Percentiles rank a stretch among this genome's conserved stretches.
Conservation (phyloP, 83 land plant species). For the Picea abies region DNA sequence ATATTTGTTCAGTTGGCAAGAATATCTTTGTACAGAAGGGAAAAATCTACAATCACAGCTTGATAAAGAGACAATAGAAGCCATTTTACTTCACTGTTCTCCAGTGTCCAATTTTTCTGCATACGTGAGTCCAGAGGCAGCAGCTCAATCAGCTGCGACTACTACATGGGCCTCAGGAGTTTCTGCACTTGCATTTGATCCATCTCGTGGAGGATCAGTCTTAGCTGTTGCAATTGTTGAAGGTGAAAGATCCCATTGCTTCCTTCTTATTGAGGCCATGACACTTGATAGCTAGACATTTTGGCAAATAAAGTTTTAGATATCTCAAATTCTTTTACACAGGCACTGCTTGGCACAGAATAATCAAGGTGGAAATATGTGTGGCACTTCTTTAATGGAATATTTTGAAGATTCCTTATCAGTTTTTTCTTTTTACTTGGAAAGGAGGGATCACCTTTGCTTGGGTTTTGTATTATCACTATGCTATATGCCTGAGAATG, state of each 20-base stretch:
- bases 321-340: too few species aligned
- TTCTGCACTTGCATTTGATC: slow-evolving; percentile 96
- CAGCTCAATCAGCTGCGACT: slow-evolving; percentile 71
- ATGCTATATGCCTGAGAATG: too few species aligned
- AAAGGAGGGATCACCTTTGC: too few species aligned
- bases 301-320: too few species aligned
- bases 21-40: slow-evolving; percentile 49
- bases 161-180: slow-evolving; percentile 98
- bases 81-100: slow-evolving; percentile 75
- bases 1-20: slow-evolving; percentile 92
- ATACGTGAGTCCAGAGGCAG: slow-evolving; percentile 89
- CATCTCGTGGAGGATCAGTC: slow-evolving; percentile 91
- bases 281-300: too few species aligned
- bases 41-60: slow-evolving; percentile 44
- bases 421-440: too few species aligned
- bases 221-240: slow-evolving; percentile 86
- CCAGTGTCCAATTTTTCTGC: slow-evolving; percentile 98
- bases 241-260: slow-evolving; percentile 42
- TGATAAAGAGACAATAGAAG: slow-evolving; percentile 45
- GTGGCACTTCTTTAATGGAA: too few species aligned
- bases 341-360: too few species aligned
- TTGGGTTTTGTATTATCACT: too few species aligned
- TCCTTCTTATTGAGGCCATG: too few species aligned
- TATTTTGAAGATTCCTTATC: too few species aligned
- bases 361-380: too few species aligned